Conservation (phyloP, 345 rosid species). For the Gynandropsis gynandra region DNA sequence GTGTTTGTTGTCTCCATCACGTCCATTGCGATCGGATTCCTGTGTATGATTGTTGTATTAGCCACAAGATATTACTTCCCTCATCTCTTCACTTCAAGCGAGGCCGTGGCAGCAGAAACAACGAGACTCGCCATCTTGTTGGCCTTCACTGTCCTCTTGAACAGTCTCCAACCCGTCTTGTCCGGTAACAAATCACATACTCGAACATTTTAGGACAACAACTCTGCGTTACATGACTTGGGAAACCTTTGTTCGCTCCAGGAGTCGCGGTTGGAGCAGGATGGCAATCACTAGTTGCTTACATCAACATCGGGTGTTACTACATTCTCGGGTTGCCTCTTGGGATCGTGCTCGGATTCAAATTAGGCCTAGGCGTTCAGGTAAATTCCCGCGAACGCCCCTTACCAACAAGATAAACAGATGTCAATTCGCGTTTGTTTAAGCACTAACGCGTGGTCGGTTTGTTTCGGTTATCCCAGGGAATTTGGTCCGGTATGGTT, state of each 20-base stretch:
- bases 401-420: neutral
- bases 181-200: conserved; percentile 44
- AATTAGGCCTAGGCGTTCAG: conserved; percentile 54
- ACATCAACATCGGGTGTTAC: conserved; percentile 77
- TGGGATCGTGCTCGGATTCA: conserved; percentile 79
- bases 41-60: conserved; percentile 50
- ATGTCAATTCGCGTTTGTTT: neutral
- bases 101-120: conserved; percentile 70
- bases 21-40: conserved; percentile 51
- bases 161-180: conserved; percentile 85
- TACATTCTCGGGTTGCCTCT: conserved; percentile 79
- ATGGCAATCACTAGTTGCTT: conserved; percentile 84
- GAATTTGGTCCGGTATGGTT: conserved; percentile 95
- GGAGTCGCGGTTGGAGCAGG: conserved; percentile 99
- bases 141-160: conserved; percentile 63
- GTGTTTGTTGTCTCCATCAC: conserved; percentile 74
- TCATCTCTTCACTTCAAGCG: conserved; percentile 64
- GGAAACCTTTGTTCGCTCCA: conserved; percentile 15
- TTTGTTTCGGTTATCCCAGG: conserved; percentile 31
- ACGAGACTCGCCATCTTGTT: conserved; percentile 60
- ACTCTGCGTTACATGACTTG: neutral
- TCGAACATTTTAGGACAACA: neutral
- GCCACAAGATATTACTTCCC: conserved; percentile 65
- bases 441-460: too few species aligned
- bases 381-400: conserved; percentile 20